These are phyloP conservation scores for Exophiala dermatitidis DNA, from an alignment of 2,329 filamentous ascomycete species.

Conservation along the genomic window DNA sequence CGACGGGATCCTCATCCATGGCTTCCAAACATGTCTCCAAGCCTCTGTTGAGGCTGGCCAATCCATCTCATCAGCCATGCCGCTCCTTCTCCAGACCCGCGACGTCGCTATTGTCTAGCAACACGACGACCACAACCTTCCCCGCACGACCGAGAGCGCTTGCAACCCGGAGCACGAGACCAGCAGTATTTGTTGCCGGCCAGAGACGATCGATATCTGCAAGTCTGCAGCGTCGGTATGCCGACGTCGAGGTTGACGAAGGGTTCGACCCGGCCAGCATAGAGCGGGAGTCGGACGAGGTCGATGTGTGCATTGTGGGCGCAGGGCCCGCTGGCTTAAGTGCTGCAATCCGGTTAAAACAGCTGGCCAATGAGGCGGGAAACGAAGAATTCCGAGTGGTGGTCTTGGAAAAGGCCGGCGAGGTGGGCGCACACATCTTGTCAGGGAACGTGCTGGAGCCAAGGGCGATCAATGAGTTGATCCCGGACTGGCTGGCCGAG, in stretches of 20 bases:
- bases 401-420: constrained; percentile 88
- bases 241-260: constrained; percentile 41
- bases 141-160: constrained; percentile 12
- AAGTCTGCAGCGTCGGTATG: constrained; percentile 36
- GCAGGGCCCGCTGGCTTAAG: constrained; percentile 85
- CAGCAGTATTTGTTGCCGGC: constrained; percentile 20
- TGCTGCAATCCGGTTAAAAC: constrained; percentile 89
- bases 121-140: neutral
- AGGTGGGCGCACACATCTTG: constrained; percentile 88
- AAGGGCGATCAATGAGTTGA: constrained; percentile 74
- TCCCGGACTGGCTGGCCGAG: constrained; percentile 89
- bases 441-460: constrained; percentile 95
- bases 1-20: constrained; percentile 27
- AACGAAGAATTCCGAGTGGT: constrained; percentile 94
- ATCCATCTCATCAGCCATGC: constrained; percentile 28
- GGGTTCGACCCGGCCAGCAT: constrained; percentile 59
- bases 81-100: constrained; percentile 27
- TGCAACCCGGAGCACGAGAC: constrained; percentile 11
- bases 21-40: constrained; percentile 37
- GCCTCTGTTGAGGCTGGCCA: constrained; percentile 39
- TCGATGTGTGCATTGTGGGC: constrained; percentile 94
- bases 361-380: constrained; percentile 86
- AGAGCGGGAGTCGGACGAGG: constrained; percentile 84
- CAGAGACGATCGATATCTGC: constrained; percentile 42
- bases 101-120: constrained; percentile 1